phyloP scores from a whole-genome alignment of 2,329 filamentous ascomycete species.

The Cladosporium sp. region DNA sequence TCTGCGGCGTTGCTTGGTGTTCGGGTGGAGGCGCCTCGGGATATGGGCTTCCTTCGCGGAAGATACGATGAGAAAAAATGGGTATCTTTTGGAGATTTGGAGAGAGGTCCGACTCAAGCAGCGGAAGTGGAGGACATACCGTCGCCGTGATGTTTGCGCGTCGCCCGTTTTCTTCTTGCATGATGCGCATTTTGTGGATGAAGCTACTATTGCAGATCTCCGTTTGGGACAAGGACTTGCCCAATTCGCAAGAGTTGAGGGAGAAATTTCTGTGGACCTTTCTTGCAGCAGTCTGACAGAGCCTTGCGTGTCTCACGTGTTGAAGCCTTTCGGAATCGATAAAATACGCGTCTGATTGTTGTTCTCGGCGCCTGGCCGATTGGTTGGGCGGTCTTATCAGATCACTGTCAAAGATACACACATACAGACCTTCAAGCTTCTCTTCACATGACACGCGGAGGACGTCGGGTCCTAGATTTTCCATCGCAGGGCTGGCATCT shows the following conservation, averaged over 20 bases:
- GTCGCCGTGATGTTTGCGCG: neutral
- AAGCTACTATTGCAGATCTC: neutral
- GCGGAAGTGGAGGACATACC: neutral
- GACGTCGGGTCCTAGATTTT: neutral
- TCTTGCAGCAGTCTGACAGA: neutral
- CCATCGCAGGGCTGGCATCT: neutral
- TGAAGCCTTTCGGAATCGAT: neutral
- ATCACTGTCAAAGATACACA: neutral
- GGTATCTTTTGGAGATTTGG: neutral
- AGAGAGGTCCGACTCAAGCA: neutral
- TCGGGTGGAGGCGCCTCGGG: constrained; percentile 4
- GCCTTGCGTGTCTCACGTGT: neutral
- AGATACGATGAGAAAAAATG: neutral
- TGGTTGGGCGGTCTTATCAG: neutral
- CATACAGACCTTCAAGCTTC: neutral
- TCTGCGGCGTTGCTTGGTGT: constrained; percentile 7
- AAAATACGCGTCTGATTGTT: neutral
- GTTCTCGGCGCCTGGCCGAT: neutral
- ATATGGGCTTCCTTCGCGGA: neutral
- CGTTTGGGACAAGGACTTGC: neutral
- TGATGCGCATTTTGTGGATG: neutral
- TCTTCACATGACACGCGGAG: neutral
- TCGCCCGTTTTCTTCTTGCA: neutral
- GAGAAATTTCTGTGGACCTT: neutral
- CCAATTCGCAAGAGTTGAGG: neutral